Conservation (phyloP, 2,329 filamentous ascomycete species). For the Hypoxylon sp. region DNA sequence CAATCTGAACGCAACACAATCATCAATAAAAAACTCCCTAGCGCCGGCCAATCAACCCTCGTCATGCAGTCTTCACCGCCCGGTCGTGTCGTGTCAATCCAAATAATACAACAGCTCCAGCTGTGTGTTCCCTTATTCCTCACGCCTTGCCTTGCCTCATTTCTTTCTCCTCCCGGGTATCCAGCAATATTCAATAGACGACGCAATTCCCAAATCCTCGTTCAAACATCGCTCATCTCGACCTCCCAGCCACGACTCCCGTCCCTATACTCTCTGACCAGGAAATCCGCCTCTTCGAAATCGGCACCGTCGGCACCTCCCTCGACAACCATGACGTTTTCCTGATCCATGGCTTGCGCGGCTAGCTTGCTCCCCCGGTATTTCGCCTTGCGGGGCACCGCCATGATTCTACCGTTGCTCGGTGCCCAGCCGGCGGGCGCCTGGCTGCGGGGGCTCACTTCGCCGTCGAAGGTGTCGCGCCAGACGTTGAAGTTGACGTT, state of each 20-base stretch:
- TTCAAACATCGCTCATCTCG: slow-evolving; percentile 59
- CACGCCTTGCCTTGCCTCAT: background rate
- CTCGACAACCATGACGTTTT: slow-evolving; percentile 61
- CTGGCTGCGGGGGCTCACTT: slow-evolving; percentile 59
- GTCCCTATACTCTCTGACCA: slow-evolving; percentile 59
- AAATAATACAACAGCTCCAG: slow-evolving; percentile 20
- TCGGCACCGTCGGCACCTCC: slow-evolving; percentile 57
- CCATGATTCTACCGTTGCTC: slow-evolving; percentile 62
- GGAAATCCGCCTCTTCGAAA: slow-evolving; percentile 79
- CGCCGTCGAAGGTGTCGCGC: slow-evolving; percentile 54
- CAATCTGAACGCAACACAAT: slow-evolving; percentile 13
- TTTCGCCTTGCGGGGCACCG: slow-evolving; percentile 59
- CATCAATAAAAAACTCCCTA: slow-evolving; percentile 10
- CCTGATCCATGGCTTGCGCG: slow-evolving; percentile 57
- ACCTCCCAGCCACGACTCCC: slow-evolving; percentile 53
- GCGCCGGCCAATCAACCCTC: slow-evolving; percentile 12
- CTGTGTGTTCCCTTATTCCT: slow-evolving; percentile 2
- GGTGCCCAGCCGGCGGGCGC: slow-evolving; percentile 55
- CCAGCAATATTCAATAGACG: slow-evolving; percentile 6
- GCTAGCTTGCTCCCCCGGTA: slow-evolving; percentile 45
- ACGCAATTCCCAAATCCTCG: background rate
- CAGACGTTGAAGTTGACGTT: slow-evolving; percentile 51
- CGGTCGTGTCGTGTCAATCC: slow-evolving; percentile 18
- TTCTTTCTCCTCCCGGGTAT: slow-evolving; percentile 15
- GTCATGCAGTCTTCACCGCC: slow-evolving; percentile 24